Evolutionary conservation across 2,329 filamentous ascomycete species (phyloP).

Genomic region (Epichloe sibirici): DNA sequence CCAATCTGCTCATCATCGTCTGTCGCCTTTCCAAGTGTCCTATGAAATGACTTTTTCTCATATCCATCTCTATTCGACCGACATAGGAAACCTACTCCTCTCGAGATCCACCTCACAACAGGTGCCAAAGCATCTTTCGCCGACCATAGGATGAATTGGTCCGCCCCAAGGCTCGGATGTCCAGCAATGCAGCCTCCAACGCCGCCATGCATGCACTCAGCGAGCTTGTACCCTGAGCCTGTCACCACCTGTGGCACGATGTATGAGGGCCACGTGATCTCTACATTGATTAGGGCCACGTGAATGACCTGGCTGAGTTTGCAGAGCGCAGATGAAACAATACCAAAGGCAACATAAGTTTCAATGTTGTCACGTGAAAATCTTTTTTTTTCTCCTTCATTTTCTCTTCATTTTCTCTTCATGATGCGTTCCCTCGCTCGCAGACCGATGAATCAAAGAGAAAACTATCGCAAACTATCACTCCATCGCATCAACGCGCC

Average conservation of each 20-base stretch:
- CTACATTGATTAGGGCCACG: not conserved
- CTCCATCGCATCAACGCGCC: conserved; percentile 1
- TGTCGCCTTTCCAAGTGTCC: not conserved
- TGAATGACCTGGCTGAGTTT: not conserved
- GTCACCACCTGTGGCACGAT: not conserved
- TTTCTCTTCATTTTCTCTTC: not conserved
- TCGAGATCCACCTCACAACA: not conserved
- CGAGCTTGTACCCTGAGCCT: not conserved
- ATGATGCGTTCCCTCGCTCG: not conserved
- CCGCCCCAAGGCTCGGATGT: not conserved
- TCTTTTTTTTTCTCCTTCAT: not conserved
- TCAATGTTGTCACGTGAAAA: not conserved
- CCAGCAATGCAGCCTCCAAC: conserved; percentile 4
- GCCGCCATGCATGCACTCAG: not conserved
- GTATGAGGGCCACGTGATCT: not conserved
- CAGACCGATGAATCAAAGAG: not conserved
- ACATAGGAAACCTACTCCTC: not conserved
- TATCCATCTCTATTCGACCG: not conserved
- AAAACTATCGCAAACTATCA: not conserved
- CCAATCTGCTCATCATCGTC: not conserved
- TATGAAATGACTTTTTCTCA: not conserved
- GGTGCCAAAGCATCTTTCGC: not conserved
- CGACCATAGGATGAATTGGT: not conserved
- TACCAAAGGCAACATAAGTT: not conserved
- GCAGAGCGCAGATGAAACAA: not conserved